Evolutionary conservation across 176 grass and related monocot genomes (phyloP).

Genomic region (Dactylis glomerata): DNA sequence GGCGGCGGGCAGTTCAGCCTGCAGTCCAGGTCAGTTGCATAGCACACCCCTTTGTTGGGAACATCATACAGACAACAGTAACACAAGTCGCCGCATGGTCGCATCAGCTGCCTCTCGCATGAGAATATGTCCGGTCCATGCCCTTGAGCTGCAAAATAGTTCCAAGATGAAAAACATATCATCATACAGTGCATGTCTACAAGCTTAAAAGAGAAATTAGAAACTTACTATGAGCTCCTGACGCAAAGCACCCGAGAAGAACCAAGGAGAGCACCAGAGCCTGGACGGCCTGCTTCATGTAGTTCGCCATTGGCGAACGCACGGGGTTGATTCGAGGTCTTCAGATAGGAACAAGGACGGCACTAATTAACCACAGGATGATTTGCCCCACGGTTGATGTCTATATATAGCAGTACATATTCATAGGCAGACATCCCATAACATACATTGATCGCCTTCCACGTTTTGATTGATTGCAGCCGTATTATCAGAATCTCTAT

Average conservation of each 20-base stretch:
- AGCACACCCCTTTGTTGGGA: background rate
- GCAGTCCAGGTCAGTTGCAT: background rate
- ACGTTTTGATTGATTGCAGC: background rate
- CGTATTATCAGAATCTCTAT: background rate
- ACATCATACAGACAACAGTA: background rate
- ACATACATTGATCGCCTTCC: too few relatives aligned
- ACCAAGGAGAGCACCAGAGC: background rate
- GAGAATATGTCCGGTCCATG: conserved; percentile 9
- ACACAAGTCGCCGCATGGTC: conserved; percentile 2
- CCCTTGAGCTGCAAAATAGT: background rate
- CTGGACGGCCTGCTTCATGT: background rate
- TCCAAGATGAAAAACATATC: background rate
- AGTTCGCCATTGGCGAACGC: background rate
- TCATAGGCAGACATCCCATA: background rate
- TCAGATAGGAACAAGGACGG: background rate
- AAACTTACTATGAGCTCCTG: background rate
- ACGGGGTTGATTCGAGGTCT: background rate
- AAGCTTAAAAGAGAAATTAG: too few relatives aligned
- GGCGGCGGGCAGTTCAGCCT: background rate
- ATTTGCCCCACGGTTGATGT: background rate
- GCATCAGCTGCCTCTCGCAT: background rate
- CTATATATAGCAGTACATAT: background rate
- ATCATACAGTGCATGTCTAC: background rate
- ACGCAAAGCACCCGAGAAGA: conserved; percentile 8
- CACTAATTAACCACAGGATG: background rate